These are phyloP conservation scores for Taxillus chinensis DNA, from an alignment of 164 flowering plant species.

Conservation along the genomic window DNA sequence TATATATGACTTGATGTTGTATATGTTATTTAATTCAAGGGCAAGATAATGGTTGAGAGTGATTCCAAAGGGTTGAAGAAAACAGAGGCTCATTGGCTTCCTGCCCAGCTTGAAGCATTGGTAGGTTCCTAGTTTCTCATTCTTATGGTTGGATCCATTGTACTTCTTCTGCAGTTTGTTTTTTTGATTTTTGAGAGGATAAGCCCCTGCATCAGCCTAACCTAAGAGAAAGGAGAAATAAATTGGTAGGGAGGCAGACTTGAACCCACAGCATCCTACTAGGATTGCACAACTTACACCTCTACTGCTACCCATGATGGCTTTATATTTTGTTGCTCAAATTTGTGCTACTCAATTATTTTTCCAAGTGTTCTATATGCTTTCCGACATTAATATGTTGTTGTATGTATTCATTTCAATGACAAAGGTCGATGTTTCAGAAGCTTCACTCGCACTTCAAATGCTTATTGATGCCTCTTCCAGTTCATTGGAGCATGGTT, in stretches of 20 bases:
- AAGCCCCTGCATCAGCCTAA: no score
- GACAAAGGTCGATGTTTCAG: slow-evolving; percentile 59
- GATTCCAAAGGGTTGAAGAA: slow-evolving; percentile 10
- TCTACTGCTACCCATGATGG: no score
- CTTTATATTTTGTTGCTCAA: neutral
- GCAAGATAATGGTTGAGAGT: slow-evolving; percentile 9
- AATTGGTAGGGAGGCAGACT: no score
- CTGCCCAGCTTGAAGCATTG: slow-evolving; percentile 45
- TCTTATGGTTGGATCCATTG: neutral
- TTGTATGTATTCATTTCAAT: no score
- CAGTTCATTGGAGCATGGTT: slow-evolving; percentile 46
- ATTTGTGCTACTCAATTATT: neutral
- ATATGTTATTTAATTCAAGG: slow-evolving; percentile 17
- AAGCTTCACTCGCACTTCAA: slow-evolving; percentile 55
- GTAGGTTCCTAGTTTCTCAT: slow-evolving; percentile 21
- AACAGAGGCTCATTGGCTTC: slow-evolving; percentile 35
- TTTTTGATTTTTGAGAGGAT: neutral
- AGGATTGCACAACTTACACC: no score
- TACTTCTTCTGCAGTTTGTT: no score
- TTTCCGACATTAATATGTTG: neutral
- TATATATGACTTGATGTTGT: neutral
- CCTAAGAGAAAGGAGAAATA: no score
- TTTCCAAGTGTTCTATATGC: neutral
- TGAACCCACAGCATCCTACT: no score
- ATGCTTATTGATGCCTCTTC: slow-evolving; percentile 56